phyloP scores from a whole-genome alignment of 2,329 filamentous ascomycete genomes.

The Nigrospora sphaerica region DNA sequence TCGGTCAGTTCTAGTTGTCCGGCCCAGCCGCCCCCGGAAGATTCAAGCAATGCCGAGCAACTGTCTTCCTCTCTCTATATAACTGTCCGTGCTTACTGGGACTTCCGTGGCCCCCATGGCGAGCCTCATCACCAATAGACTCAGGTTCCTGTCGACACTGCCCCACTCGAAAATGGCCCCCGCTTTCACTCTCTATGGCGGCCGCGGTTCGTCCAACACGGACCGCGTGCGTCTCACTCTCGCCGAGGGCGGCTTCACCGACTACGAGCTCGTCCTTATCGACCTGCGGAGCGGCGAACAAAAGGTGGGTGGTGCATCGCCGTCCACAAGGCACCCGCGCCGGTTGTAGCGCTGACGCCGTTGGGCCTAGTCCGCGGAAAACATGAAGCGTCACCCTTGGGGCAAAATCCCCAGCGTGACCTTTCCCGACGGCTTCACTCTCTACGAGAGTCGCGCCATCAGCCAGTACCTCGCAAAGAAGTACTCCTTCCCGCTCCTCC shows the following conservation, averaged over 20 bases:
- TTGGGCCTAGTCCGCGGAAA: slow-evolving; percentile 24
- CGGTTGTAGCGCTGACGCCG: slow-evolving; percentile 12
- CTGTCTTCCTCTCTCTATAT: too few species aligned
- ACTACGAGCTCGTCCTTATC: slow-evolving; percentile 30
- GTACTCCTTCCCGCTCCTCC: slow-evolving; percentile 37
- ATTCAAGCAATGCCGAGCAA: too few species aligned
- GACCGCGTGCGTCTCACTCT: slow-evolving; percentile 34
- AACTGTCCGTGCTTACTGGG: too few species aligned
- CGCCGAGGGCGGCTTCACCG: slow-evolving; percentile 33
- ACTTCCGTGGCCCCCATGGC: too few species aligned
- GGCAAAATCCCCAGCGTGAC: slow-evolving; percentile 32
- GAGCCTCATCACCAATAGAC: slow-evolving; percentile 11
- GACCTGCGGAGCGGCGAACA: slow-evolving; percentile 32
- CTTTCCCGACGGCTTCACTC: slow-evolving; percentile 31
- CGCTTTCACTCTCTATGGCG: slow-evolving; percentile 33
- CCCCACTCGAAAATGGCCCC: slow-evolving; percentile 27
- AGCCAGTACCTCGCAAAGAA: slow-evolving; percentile 37
- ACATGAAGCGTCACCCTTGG: slow-evolving; percentile 31
- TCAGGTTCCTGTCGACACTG: slow-evolving; percentile 18
- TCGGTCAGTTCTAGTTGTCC: too few species aligned
- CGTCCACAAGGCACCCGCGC: slow-evolving; percentile 2
- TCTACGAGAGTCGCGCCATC: slow-evolving; percentile 40
- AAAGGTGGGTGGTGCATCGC: slow-evolving; percentile 23
- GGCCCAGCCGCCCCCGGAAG: too few species aligned
- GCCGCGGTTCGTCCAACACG: slow-evolving; percentile 32